A percentile compares a stretch with the other conserved stretches of the same genome.
Evolutionary conservation across 768 basidiomycete species (phyloP).

Genomic region (Scleroderma citrinum): DNA sequence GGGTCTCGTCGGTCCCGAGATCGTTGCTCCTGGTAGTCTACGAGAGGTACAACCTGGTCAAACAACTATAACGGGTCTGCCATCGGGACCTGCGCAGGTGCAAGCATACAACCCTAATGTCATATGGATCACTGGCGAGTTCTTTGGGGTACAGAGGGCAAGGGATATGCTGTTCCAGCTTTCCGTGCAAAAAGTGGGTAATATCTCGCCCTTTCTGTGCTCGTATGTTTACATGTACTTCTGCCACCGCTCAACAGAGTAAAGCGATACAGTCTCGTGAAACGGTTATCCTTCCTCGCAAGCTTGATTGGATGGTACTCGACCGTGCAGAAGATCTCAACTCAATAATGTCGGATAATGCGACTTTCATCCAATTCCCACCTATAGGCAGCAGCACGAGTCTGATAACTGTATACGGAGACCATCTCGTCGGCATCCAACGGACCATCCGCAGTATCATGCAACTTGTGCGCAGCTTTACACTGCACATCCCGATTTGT

Average conservation of each 20-base stretch:
- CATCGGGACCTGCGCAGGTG: neutral
- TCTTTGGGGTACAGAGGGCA: conserved; percentile 92
- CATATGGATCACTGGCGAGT: conserved; percentile 97
- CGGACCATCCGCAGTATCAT: conserved; percentile 91
- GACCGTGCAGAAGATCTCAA: conserved; percentile 92
- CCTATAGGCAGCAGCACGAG: conserved; percentile 89
- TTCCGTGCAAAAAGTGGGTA: conserved; percentile 71
- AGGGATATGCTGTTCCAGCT: conserved; percentile 92
- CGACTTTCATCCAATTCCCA: conserved; percentile 92
- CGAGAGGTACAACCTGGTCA: conserved; percentile 12
- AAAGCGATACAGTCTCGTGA: conserved; percentile 89
- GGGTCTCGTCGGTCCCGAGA: conserved; percentile 71
- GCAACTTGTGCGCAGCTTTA: conserved; percentile 66
- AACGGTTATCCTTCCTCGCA: conserved; percentile 90
- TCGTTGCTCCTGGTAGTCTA: conserved; percentile 35
- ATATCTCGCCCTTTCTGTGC: neutral
- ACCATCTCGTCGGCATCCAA: conserved; percentile 90
- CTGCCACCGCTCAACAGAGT: too few relatives aligned
- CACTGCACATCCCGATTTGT: neutral
- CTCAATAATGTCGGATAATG: conserved; percentile 92
- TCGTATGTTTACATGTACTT: neutral
- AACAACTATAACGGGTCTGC: neutral
- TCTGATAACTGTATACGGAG: conserved; percentile 89
- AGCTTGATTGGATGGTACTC: conserved; percentile 98
- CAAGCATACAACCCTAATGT: conserved; percentile 58